Percentiles rank a stretch among this genome's conserved stretches.
These are phyloP conservation scores for Termitomyces bulborhizus DNA, from an alignment of 768 basidiomycete genomes.

Conservation along the genomic window DNA sequence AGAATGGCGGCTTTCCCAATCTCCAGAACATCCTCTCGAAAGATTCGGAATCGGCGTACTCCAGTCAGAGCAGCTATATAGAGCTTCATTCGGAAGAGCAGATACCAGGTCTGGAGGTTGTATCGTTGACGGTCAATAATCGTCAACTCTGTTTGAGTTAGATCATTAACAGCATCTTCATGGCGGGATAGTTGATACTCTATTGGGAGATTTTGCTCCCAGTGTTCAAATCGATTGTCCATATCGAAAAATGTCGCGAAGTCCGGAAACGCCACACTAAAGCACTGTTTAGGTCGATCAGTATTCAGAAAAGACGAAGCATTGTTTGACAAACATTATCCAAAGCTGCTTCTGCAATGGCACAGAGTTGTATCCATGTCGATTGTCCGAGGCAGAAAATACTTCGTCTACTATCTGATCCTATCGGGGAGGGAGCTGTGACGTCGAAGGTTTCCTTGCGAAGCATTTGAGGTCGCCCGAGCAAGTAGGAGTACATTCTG, in stretches of 20 bases:
- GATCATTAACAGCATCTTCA: conserved; percentile 20
- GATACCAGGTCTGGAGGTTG: conserved; percentile 40
- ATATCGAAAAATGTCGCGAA: conserved; percentile 32
- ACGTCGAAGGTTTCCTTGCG: conserved; percentile 31
- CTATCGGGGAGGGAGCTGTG: conserved; percentile 21
- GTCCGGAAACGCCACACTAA: conserved; percentile 25
- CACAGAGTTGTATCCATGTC: conserved; percentile 29
- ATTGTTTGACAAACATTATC: conserved; percentile 28
- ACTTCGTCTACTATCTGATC: conserved; percentile 26
- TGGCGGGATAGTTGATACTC: conserved; percentile 31
- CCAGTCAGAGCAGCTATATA: conserved; percentile 36
- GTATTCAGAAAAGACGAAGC: neutral
- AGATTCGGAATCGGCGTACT: conserved; percentile 18
- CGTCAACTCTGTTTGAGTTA: conserved; percentile 22
- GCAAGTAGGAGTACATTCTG: conserved; percentile 36
- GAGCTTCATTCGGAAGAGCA: conserved; percentile 37
- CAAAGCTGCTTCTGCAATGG: conserved; percentile 33
- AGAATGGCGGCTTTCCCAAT: conserved; percentile 33
- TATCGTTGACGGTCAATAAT: conserved; percentile 35
- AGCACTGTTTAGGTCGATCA: conserved; percentile 22
- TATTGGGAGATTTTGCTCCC: conserved; percentile 34
- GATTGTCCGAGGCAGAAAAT: conserved; percentile 30
- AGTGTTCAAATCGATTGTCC: conserved; percentile 36
- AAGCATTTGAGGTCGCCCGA: conserved; percentile 41
- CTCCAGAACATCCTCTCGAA: conserved; percentile 21